Evolutionary conservation across 2,329 filamentous ascomycete species (phyloP).

Genomic region (Fusarium dimerum): DNA sequence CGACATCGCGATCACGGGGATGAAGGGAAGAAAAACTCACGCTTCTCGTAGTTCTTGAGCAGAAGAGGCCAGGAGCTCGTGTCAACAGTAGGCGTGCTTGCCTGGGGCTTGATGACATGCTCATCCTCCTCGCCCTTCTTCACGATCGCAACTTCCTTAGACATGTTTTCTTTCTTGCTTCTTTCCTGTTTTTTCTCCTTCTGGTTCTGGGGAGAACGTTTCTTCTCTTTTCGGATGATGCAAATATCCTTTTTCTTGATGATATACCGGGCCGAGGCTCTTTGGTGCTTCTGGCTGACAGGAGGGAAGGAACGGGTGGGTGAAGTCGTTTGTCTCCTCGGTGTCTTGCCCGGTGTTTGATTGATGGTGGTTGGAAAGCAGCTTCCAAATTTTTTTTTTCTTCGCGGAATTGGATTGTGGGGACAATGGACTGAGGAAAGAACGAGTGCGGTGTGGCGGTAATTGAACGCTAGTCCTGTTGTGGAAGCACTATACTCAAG

Average conservation of each 20-base stretch:
- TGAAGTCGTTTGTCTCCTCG: constrained; percentile 32
- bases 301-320: constrained; percentile 29
- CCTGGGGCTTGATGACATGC: constrained; percentile 90
- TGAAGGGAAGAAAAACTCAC: constrained; percentile 52
- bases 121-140: constrained; percentile 60
- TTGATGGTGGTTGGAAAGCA: constrained; percentile 24
- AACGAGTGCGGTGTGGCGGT: constrained; percentile 29
- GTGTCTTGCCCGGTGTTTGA: constrained; percentile 29
- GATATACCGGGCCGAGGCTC: constrained; percentile 32
- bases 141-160: constrained; percentile 47
- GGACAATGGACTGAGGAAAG: constrained; percentile 22
- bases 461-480: constrained; percentile 9
- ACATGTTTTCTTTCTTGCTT: constrained; percentile 34
- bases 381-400: constrained; percentile 39
- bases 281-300: constrained; percentile 25
- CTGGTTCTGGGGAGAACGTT: background rate
- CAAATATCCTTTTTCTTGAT: constrained; percentile 17
- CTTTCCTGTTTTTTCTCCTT: constrained; percentile 5
- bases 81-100: constrained; percentile 73
- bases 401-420: constrained; percentile 33
- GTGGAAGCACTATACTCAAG: background rate
- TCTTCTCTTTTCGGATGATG: background rate
- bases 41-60: constrained; percentile 92
- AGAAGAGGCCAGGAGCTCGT: constrained; percentile 91
- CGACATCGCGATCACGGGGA: background rate